Percentiles rank a stretch among this genome's conserved stretches.
These are phyloP conservation scores for Yamadazyma kanchanaburiensis DNA, from an alignment of 1,139 yeast genomes.

Conservation along the genomic window DNA sequence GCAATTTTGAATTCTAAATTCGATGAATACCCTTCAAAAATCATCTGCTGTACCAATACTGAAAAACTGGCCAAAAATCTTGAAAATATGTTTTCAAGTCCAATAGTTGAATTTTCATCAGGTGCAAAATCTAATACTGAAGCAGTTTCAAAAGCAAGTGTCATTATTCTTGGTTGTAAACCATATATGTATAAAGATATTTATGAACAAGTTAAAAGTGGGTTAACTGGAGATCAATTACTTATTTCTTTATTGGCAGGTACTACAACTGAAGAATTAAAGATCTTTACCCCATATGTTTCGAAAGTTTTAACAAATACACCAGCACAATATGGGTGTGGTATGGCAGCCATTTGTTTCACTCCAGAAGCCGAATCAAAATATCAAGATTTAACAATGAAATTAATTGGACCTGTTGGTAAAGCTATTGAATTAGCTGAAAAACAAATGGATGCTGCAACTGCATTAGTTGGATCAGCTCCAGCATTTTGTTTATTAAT, in stretches of 20 bases:
- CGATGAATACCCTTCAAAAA: slow-evolving; percentile 62
- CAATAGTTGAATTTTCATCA: slow-evolving; percentile 51
- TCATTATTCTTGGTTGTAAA: slow-evolving; percentile 80
- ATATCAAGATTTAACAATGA: slow-evolving; percentile 52
- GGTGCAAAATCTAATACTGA: slow-evolving; percentile 49
- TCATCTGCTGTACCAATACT: slow-evolving; percentile 73
- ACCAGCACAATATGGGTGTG: slow-evolving; percentile 88
- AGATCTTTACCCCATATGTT: slow-evolving; percentile 50
- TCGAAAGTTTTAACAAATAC: slow-evolving; percentile 98
- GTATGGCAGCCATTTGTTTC: slow-evolving; percentile 86
- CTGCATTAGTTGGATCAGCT: slow-evolving; percentile 93
- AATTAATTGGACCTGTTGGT: slow-evolving; percentile 64
- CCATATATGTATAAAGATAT: slow-evolving; percentile 74
- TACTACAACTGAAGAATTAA: slow-evolving; percentile 73
- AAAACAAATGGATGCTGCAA: slow-evolving; percentile 94
- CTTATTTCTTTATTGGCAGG: slow-evolving; percentile 90
- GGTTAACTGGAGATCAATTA: slow-evolving; percentile 53
- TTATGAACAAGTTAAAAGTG: slow-evolving; percentile 39
- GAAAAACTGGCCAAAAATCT: slow-evolving; percentile 45
- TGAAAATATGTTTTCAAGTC: slow-evolving; percentile 38
- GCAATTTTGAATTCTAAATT: slow-evolving; percentile 59
- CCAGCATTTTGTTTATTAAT: slow-evolving; percentile 91
- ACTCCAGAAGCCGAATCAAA: slow-evolving; percentile 46
- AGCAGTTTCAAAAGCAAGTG: slow-evolving; percentile 63
- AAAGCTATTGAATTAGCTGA: slow-evolving; percentile 74